Base-by-base conservation (phyloP, 306 rosid genomes). In the Castanea mollissima region DNA sequence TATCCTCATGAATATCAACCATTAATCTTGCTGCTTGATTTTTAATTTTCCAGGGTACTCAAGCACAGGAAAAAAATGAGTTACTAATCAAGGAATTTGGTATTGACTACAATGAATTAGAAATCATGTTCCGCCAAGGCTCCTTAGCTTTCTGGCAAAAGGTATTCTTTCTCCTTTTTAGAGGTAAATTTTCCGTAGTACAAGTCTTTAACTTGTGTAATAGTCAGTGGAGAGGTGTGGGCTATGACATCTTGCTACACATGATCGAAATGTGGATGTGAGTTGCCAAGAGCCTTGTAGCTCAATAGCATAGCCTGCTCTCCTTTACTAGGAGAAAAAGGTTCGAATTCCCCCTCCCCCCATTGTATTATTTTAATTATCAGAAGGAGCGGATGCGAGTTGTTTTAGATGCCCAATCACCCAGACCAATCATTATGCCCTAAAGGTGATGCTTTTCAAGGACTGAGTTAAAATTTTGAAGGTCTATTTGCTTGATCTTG, bases 121-220 rank as follows among this genome's bases (percentile, higher is more conserved):
- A 90, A 12, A 25, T 65, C 74, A 91, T 94, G 90, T 92, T 86
- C 73, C 89, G 90, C 76, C 92, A 73, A 76, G 98, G 97, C 41
- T 92, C 97, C 76, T 92, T 89, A 0, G 84, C 77, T 78, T 94
- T 85, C 73, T 75, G 97, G 93, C 88, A 86, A 71, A 75, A 79
- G 80, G 86, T 79, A 71, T 21, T 64, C 64, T 57, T 72, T 74
- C 13, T 79, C 56, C 52, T 19, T 20, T 18, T 79, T 49, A 67
- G 27, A 68, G 10, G 5, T 20, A 20, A 69, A 52, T 32, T 32
- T 70, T 51, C 18, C 25, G 16, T 60, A 51, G 12, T 69, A 13
- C 54, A 49, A 49, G 31, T 76, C 41, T 6, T 34, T 12, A 41
- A 71, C 29, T 59, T 65, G 71, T 41, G 41, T 38, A 7, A 38